Evolutionary conservation across 352 stramenopile genomes (phyloP), one percentile per base, ranked within the genome.

Genomic region (Phytopythium oedochilum): DNA sequence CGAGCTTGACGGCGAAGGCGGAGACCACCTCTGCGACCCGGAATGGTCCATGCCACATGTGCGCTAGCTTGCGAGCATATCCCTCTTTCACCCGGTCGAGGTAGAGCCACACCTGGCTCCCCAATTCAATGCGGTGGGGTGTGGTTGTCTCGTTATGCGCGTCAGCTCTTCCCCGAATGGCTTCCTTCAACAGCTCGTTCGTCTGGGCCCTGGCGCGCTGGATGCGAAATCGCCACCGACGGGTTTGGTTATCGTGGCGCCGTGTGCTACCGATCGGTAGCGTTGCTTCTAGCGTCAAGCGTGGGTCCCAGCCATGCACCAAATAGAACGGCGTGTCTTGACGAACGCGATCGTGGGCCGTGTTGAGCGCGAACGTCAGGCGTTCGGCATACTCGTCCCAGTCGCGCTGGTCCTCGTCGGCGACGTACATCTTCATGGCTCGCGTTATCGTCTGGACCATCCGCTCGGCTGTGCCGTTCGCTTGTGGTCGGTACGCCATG

Each of bases 1-100:
- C 25, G 0, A 68, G 46, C 36, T 53, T 54, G 15, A 58, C 53
- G 3, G 44, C 26, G 29, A 63, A 47, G 5, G 60, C 35, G 11
- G 22, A 14, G 2, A 61, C 20, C 39, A 47, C 68, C n/a, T 68
- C 54, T 1, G 52, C 53, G 23, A 44, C n/a, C 5, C 38, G 18
- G 38, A 44, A 44, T 2, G 38, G 38, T n/a, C 67, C 63, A 25
- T 75, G 63, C 60, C 63, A 73, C 18, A 60, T 17, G 36, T 76
- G 59, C 0, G 57, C 65, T 0, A 73, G 32, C 36, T 73, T 73
- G 14, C 36, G 5, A 0, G 44, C 20, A 8, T 38, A 49, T 1
- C 59, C 59, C 4, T 17, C 15, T 22, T 53, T 50, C 1, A 64
- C 66, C 20, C 61, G 48, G 22, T 66, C 60, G 2, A 71, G 25